These are phyloP conservation scores for Botryotinia convoluta DNA, from an alignment of 2,329 filamentous ascomycete species.

Conservation along the genomic window DNA sequence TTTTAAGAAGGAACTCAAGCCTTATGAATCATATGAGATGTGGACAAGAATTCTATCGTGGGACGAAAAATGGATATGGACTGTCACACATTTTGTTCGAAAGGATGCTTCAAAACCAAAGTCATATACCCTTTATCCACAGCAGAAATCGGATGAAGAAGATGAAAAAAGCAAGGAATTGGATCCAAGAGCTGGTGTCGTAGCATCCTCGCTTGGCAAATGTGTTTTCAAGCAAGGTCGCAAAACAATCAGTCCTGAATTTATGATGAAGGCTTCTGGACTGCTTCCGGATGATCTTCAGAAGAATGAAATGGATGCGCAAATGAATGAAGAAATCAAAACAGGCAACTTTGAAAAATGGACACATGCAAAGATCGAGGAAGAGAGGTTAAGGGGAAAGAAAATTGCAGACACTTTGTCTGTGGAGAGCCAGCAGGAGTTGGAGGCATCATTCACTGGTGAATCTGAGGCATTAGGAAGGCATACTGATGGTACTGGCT, in stretches of 20 bases:
- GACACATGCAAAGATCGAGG: conserved; percentile 2
- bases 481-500: conserved; percentile 41
- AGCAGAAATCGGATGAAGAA: conserved; percentile 29
- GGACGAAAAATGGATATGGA: conserved; percentile 79
- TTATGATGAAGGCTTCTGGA: conserved; percentile 57
- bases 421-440: conserved; percentile 27
- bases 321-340: neutral
- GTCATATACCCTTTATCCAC: conserved; percentile 38
- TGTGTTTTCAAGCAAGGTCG: conserved; percentile 61
- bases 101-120: conserved; percentile 40
- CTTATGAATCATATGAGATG: conserved; percentile 69
- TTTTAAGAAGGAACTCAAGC: conserved; percentile 69
- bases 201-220: conserved; percentile 53
- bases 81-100: conserved; percentile 52
- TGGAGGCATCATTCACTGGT: conserved; percentile 31
- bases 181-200: conserved; percentile 24
- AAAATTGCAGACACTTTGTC: conserved; percentile 25
- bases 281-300: conserved; percentile 50
- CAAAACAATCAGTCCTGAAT: conserved; percentile 63
- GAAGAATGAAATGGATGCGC: neutral
- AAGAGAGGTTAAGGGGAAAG: conserved; percentile 29
- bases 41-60: conserved; percentile 69
- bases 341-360: neutral
- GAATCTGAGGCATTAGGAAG: conserved; percentile 38
- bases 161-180: conserved; percentile 10